Evolutionary conservation across 2,329 filamentous ascomycete species (phyloP).

Genomic region (Aschersonia sp.): DNA sequence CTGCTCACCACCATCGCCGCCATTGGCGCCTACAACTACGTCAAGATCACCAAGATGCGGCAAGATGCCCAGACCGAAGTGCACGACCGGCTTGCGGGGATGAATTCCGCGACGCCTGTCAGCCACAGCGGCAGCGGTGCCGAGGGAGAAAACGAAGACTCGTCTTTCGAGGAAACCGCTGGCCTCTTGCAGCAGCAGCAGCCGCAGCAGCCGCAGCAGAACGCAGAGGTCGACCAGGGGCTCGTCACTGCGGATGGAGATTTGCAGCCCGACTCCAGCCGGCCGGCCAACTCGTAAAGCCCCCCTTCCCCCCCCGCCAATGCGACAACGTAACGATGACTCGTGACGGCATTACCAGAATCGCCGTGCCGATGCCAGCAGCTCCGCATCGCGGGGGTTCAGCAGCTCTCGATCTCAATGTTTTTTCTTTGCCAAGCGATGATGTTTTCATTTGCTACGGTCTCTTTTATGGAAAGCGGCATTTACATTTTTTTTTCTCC

Average conservation of each 20-base stretch:
- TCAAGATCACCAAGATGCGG: constrained; percentile 86
- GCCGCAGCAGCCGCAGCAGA: constrained; percentile 19
- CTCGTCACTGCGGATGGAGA: constrained; percentile 14
- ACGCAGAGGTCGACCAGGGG: constrained; percentile 19
- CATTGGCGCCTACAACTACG: constrained; percentile 83
- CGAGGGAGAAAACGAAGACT: constrained; percentile 24
- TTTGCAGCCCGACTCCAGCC: too few species aligned
- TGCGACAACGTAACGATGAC: too few species aligned
- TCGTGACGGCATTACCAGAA: too few species aligned
- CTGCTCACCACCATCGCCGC: constrained; percentile 77
- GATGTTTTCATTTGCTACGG: too few species aligned
- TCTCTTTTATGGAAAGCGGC: too few species aligned
- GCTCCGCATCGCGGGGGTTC: too few species aligned
- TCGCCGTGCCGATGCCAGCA: too few species aligned
- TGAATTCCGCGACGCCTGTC: constrained; percentile 19
- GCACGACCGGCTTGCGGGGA: constrained; percentile 24
- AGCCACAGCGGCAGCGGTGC: not conserved
- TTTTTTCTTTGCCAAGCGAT: too few species aligned
- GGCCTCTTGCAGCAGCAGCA: constrained; percentile 15
- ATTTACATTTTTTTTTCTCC: too few species aligned
- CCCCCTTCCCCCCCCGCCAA: too few species aligned
- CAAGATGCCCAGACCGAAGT: constrained; percentile 48
- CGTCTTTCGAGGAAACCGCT: constrained; percentile 21
- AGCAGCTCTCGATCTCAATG: too few species aligned
- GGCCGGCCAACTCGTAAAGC: too few species aligned